These are phyloP conservation scores for Neurospora sp. DNA, from an alignment of 495 filamentous ascomycete genomes.

Conservation along the genomic window DNA sequence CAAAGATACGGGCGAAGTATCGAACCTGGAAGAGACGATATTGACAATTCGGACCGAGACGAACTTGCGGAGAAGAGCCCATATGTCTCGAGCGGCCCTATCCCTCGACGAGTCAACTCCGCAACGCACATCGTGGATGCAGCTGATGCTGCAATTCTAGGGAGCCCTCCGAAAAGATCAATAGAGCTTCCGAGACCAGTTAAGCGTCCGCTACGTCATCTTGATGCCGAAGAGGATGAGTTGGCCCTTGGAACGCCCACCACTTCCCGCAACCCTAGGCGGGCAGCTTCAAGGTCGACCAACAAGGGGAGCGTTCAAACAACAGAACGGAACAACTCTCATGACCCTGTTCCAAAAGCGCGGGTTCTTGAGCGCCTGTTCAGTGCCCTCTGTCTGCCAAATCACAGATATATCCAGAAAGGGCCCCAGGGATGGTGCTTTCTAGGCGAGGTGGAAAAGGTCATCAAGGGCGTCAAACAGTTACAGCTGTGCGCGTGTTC, in stretches of 20 bases:
- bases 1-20: neutral
- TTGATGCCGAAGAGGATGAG: conserved; percentile 4
- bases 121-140: neutral
- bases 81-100: neutral
- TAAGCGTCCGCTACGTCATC: conserved; percentile 1
- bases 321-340: conserved; percentile 1
- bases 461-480: neutral
- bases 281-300: neutral
- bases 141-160: conserved; percentile 9
- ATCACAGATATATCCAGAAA: neutral
- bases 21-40: conserved; percentile 5
- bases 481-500: conserved; percentile 12
- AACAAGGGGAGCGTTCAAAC: neutral
- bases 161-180: neutral
- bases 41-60: conserved; percentile 4
- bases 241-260: neutral
- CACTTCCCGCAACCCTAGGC: neutral
- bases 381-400: conserved; percentile 9
- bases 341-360: neutral
- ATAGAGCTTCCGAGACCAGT: neutral
- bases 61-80: conserved; percentile 1
- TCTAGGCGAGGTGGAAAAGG: neutral
- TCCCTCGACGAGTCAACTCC: neutral
- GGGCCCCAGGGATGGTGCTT: neutral
- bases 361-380: neutral